Conservation (phyloP, 371 early-diverging fungal species). For the Dinochytrium kinnereticum region DNA sequence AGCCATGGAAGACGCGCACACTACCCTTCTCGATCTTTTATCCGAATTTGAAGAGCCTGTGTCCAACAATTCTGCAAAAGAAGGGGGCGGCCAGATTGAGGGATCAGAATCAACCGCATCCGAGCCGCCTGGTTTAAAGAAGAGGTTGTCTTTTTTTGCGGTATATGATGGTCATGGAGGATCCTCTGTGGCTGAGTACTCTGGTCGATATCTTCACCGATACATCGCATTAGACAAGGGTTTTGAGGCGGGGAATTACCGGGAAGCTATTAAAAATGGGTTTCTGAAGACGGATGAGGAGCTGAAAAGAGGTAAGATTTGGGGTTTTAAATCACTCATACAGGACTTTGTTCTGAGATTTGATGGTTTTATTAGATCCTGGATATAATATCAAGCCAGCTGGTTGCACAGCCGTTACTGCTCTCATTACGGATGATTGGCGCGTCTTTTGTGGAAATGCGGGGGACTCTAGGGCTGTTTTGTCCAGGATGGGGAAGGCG, state of each 20-base stretch:
- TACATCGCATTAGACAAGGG: constrained; percentile 66
- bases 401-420: constrained; percentile 94
- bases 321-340: neutral
- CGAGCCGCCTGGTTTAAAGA: neutral
- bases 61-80: neutral
- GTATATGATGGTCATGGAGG: constrained; percentile 98
- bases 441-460: constrained; percentile 79
- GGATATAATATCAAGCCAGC: constrained; percentile 74
- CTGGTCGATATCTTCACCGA: constrained; percentile 73
- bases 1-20: constrained; percentile 96
- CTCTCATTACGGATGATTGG: constrained; percentile 76
- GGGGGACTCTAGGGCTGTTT: constrained; percentile 92
- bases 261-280: constrained; percentile 74
- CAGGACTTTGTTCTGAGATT: neutral
- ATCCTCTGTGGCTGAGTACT: constrained; percentile 78
- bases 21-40: constrained; percentile 76
- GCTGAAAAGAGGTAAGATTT: constrained; percentile 66
- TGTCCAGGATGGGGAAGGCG: constrained; percentile 69
- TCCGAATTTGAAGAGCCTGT: constrained; percentile 46
- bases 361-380: constrained; percentile 60
- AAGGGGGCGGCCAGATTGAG: neutral
- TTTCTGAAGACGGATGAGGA: constrained; percentile 83
- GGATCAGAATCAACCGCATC: neutral
- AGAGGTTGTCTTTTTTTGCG: constrained; percentile 61
- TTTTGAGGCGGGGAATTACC: constrained; percentile 69